Base-by-base conservation (phyloP, 495 filamentous ascomycete genomes). In the Terfezia boudieri region DNA sequence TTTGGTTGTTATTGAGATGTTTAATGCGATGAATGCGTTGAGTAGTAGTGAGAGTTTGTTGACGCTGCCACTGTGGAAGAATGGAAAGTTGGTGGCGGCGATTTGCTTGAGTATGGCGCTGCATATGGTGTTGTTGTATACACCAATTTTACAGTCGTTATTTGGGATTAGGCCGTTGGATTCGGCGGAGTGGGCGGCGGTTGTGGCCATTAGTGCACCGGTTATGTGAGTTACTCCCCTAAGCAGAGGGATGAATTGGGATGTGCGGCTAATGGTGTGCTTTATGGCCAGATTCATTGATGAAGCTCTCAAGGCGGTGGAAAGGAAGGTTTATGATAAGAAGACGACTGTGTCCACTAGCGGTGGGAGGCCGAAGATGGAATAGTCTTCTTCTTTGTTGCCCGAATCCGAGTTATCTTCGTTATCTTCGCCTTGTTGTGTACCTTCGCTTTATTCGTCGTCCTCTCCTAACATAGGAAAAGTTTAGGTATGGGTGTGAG, bases 21-120 rank as follows among this genome's bases (percentile, higher is more conserved):
- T 99, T 60, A 99, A 99, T 69, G 92, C 92, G 56, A 94, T 99
- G 85, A 99, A 99, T 66, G 90, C 90, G 1, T 76, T 99, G 14
- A 94, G 87, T 14, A 92, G 85, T 9, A 89, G 84, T 68, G 92
- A 96, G 68, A 93, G 85, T 6, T 80, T 99, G 2, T 69, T 99
- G 36, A 95, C 90, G 10, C 79, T 96, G 58, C 87, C 86, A 16
- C 71, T 99, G 26, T 92, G 86, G 88, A 76, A 90, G 63, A 99
- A 99, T 70, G 86, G 93, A 79, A 86, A 90, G 74, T 76, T 99
- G 9, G 81, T 99, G 55, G 94, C 93, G 60, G 92, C 92, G 58
- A 90, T 99, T 60, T 74, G 74, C 11, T 69, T 99, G 55, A 94
- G 86, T n/a, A 99, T 99, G 92, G 76, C 74, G 8, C 76, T 99